Base-by-base conservation (phyloP, 2,329 filamentous ascomycete species). In the Fusarium sp. region DNA sequence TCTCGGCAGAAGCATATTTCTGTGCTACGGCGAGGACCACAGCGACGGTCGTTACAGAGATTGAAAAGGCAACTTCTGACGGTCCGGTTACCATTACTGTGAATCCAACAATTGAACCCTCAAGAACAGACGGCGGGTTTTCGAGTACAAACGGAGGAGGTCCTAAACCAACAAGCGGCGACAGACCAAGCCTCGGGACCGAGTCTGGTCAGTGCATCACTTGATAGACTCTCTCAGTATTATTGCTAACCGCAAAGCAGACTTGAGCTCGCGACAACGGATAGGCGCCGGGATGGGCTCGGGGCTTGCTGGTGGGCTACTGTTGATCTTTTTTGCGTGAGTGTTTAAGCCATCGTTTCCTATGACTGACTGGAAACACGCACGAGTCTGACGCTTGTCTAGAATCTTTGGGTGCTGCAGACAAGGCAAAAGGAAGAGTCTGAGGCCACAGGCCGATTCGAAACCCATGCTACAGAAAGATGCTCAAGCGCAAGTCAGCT, bases 271-370 rank as follows among this genome's bases (percentile, higher is more conserved):
- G 32, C 41, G 45, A 32, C 72, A 76, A 47, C 65, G 62, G n/a
- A 39, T 73, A 26, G 68, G 65, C 5, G 65, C 59, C 10, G 68
- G 59, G 3, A 39, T 73, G 34, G 71, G 72, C 44, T 65, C 68
- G 3, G 62, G 54, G 5, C 28, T 62, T 15, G 55, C 34, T 42
- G 74, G 60, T 8, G 39, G 58, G 5, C 58, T 76, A 20, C 30
- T 71, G 22, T 20, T 75, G n/a, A 52, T 67, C 22, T 68, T 76
- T 59, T 68, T 76, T 20, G 50, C 30, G 55, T 55, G 38, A 62
- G 72, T 61, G n/a, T n/a, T 50, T 18, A 26, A 34, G 15, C n/a
- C 24, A 47, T 5, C 17, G 36, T n/a, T 18, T 14, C 28, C 39
- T 36, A 13, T 41, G 26, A 39, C 18, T n/a, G 38, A 13, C 18